Percentiles rank a stretch among this genome's conserved stretches.
These are phyloP conservation scores for Aulographum hederae DNA, from an alignment of 2,329 filamentous ascomycete species.

Conservation along the genomic window DNA sequence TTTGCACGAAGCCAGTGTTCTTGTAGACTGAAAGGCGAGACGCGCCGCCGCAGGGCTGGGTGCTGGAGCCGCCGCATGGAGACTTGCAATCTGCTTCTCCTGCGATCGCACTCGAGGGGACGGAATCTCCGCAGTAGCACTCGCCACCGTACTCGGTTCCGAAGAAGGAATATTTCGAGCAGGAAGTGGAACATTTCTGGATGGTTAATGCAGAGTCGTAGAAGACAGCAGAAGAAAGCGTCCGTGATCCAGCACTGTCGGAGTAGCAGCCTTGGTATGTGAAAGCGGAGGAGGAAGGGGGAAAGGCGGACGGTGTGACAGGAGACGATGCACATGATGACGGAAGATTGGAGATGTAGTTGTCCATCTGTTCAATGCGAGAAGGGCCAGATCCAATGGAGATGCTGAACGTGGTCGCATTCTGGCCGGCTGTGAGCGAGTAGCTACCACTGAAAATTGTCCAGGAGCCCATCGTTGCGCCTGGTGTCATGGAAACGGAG, in stretches of 20 bases:
- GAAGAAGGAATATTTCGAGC: slow-evolving; percentile 13
- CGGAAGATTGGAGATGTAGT: no score
- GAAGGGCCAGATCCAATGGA: not conserved
- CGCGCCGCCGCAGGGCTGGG: slow-evolving; percentile 9
- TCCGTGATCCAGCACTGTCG: slow-evolving; percentile 18
- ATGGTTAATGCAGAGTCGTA: slow-evolving; percentile 14
- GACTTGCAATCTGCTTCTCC: slow-evolving; percentile 9
- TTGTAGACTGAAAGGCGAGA: slow-evolving; percentile 8
- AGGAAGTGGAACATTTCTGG: slow-evolving; percentile 14
- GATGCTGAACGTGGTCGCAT: slow-evolving; percentile 2
- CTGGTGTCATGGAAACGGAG: slow-evolving; percentile 10
- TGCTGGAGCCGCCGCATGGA: slow-evolving; percentile 8
- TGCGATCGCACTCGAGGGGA: no score
- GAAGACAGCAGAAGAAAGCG: slow-evolving; percentile 12
- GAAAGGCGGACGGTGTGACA: no score
- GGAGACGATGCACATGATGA: no score
- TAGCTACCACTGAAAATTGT: slow-evolving; percentile 11
- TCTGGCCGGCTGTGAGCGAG: slow-evolving; percentile 4
- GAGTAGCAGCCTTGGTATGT: slow-evolving; percentile 21
- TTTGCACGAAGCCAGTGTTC: slow-evolving; percentile 6
- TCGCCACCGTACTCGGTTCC: slow-evolving; percentile 22
- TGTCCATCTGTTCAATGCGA: no score
- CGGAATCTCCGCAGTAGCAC: slow-evolving; percentile 20
- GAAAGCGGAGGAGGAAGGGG: no score
- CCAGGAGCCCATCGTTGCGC: slow-evolving; percentile 11